These are phyloP conservation scores for Iris pallida DNA, from an alignment of 116 monocot species.

Conservation along the genomic window DNA sequence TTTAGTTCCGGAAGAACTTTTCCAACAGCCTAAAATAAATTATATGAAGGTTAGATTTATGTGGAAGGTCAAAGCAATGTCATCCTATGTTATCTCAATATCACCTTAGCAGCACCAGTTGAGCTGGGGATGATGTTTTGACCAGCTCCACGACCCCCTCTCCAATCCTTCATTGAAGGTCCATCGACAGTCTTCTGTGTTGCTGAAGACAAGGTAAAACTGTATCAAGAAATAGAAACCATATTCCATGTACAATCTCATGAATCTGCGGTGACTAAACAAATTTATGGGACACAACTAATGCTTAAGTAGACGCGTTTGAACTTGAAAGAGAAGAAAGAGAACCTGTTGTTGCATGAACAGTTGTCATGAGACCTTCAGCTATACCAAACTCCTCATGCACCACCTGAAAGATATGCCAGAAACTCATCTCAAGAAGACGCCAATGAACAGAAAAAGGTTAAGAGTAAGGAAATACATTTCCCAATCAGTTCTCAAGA, in stretches of 20 bases:
- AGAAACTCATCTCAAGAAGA: neutral
- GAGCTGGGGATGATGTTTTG: neutral
- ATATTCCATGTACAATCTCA: neutral
- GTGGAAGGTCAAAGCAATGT: conserved; percentile 32
- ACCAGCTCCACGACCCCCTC: neutral
- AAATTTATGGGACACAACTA: neutral
- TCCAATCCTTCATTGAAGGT: neutral
- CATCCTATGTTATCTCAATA: conserved; percentile 36
- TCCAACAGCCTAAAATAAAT: conserved; percentile 69
- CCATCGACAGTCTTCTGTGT: conserved; percentile 12
- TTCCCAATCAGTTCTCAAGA: neutral
- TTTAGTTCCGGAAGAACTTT: conserved; percentile 97
- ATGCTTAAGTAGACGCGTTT: neutral
- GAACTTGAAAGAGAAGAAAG: neutral
- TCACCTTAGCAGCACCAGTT: neutral
- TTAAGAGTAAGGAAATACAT: neutral
- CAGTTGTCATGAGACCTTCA: conserved; percentile 97
- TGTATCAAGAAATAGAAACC: neutral
- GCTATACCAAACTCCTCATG: conserved; percentile 97
- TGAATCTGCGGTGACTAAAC: neutral
- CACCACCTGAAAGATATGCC: conserved; percentile 54
- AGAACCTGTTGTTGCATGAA: conserved; percentile 94
- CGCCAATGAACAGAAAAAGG: neutral
- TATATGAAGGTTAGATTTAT: neutral
- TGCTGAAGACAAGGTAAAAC: neutral